A percentile compares a stretch with the other conserved stretches of the same genome.
Conservation (phyloP, 73 alveolate species). For the Stentor coeruleus region DNA sequence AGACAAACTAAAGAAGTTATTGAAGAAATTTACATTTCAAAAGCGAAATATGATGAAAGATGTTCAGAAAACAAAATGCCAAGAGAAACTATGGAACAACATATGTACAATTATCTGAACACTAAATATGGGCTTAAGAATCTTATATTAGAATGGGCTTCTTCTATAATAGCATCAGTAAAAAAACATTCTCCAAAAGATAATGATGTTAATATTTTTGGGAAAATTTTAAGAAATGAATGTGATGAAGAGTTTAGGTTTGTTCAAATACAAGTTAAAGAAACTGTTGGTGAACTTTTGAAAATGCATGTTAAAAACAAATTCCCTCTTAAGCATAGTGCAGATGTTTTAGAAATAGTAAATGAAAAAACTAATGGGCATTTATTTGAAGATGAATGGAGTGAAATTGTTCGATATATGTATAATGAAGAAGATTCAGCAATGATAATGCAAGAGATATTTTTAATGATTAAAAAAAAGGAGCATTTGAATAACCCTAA, state of each 20-base stretch:
- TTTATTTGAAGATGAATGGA: conserved; percentile 90
- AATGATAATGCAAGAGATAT: conserved; percentile 36
- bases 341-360: conserved; percentile 76
- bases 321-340: conserved; percentile 77
- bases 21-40: conserved; percentile 79
- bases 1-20: conserved; percentile 81
- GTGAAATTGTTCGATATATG: conserved; percentile 92
- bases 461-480: conserved; percentile 35
- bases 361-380: conserved; percentile 61
- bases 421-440: conserved; percentile 88
- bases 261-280: conserved; percentile 85
- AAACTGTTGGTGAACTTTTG: conserved; percentile 84
- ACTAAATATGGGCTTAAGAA: conserved; percentile 92
- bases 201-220: conserved; percentile 94
- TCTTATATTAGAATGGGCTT: conserved; percentile 92
- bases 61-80: conserved; percentile 86
- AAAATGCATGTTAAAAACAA: conserved; percentile 63
- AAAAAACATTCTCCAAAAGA: conserved; percentile 77
- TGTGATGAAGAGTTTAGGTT: conserved; percentile 95
- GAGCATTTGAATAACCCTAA: not conserved
- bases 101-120: conserved; percentile 91
- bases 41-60: conserved; percentile 80
- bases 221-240: conserved; percentile 95
- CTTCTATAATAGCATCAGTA: conserved; percentile 85
- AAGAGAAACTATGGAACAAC: conserved; percentile 96